Evolutionary conservation across 495 filamentous ascomycete genomes (phyloP), one percentile per base, ranked within the genome.

Genomic region (Cryomyces antarcticus): DNA sequence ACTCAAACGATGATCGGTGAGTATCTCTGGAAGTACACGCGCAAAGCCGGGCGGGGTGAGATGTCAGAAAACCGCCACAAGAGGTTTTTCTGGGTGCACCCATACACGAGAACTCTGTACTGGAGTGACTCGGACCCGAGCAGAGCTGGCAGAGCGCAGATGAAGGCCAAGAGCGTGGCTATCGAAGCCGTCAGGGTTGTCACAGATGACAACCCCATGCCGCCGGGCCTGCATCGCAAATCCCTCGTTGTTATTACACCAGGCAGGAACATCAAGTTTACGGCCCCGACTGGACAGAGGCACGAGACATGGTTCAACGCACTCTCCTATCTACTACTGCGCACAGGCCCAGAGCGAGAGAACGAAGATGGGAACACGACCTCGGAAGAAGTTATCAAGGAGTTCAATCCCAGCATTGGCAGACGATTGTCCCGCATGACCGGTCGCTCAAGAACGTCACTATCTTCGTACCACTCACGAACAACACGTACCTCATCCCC

Each of bases 1-100:
- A 96, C 92, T 5, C 89, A 97, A 60, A 97, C 89, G 7, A 97
- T 97, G 89, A 96, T 96, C 54, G 89, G 89, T 42, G 89, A 97
- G 55, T 95, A 86, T 58, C 71, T 96, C 11, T 97, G 89, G 89
- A 97, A 97, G 55, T 97, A 97, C 60, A 96, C 88, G 1, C 78
- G 92, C 47, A 92, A 82, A 61, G 69, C 86, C 45, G 87, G 86
- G 12, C 77, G 87, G 4, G 77, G 73, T 43, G 78, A 84, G 39
- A 76, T 93, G 62, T 95, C 88, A 4, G 75, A 72, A 44, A 93
- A 84, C 31, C 69, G 89, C 37, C 89, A 97, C 57, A 75, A 82
- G 31, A 77, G 89, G 28, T 97, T 93, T 65, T 97, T 97, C 72
- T 97, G 89, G 89, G 81, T 97, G 17, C 89, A 97, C 59, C 89